Percentiles rank a stretch among this genome's conserved stretches.
Evolutionary conservation across 306 rosid species (phyloP).

Genomic region (Prunus salicina): DNA sequence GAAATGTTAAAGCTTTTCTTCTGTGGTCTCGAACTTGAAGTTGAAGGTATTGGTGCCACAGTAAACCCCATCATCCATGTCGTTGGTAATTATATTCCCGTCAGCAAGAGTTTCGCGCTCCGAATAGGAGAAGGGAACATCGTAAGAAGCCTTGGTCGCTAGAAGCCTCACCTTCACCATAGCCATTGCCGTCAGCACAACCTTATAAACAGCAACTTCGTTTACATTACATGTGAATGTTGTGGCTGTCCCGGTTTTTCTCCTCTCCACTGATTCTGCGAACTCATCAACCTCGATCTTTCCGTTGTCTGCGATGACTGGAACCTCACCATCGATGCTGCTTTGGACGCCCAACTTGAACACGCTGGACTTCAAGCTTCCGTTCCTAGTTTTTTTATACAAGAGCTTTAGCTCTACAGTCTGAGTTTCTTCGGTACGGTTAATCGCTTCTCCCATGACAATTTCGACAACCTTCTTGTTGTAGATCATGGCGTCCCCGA

Average conservation of each 20-base stretch:
- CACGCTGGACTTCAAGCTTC: slow-evolving; percentile 3
- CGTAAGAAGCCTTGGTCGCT: neutral
- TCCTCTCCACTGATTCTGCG: neutral
- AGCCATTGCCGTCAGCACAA: neutral
- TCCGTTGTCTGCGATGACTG: neutral
- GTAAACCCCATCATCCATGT: slow-evolving; percentile 13
- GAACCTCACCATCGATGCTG: neutral
- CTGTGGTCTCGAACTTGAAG: neutral
- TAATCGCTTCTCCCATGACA: neutral
- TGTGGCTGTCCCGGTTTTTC: neutral
- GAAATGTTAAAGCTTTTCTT: neutral
- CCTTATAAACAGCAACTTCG: neutral
- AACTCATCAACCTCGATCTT: neutral
- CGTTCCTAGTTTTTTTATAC: neutral
- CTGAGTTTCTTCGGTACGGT: neutral
- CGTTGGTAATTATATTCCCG: slow-evolving; percentile 4
- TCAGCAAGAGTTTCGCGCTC: neutral
- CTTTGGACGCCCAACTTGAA: neutral
- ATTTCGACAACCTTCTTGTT: neutral
- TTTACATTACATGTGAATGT: neutral
- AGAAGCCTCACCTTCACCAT: neutral
- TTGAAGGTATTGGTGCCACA: neutral
- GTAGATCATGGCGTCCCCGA: neutral
- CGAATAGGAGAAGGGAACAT: slow-evolving; percentile 20
- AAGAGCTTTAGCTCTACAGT: neutral